phyloP scores from a whole-genome alignment of 164 flowering plant genomes.

The Piper longum region DNA sequence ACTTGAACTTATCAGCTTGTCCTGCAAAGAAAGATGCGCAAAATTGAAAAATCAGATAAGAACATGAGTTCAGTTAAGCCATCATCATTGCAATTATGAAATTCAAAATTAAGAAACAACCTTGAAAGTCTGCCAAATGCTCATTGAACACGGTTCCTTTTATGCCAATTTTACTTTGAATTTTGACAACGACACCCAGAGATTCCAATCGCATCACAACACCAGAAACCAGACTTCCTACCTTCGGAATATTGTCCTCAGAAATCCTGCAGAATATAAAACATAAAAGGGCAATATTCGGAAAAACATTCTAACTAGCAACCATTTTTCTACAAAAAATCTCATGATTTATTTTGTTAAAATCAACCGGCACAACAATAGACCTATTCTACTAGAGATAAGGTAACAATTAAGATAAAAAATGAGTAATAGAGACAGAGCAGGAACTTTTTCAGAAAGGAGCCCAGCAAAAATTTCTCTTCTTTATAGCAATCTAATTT shows the following conservation, averaged over 20 bases:
- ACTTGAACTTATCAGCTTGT: constrained; percentile 48
- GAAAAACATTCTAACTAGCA: neutral
- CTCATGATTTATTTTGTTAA: too few relatives aligned
- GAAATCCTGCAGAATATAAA: constrained; percentile 25
- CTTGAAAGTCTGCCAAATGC: constrained; percentile 83
- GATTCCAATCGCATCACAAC: constrained; percentile 53
- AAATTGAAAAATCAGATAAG: neutral
- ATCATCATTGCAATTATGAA: neutral
- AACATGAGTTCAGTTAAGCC: neutral
- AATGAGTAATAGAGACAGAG: too few relatives aligned
- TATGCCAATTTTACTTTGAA: constrained; percentile 26
- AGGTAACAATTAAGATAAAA: too few relatives aligned
- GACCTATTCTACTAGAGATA: too few relatives aligned
- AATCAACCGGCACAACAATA: too few relatives aligned
- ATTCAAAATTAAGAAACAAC: constrained; percentile 17
- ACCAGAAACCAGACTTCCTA: constrained; percentile 73
- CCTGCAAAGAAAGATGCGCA: constrained; percentile 23
- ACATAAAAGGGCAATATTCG: neutral
- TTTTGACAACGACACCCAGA: constrained; percentile 33
- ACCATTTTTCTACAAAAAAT: neutral
- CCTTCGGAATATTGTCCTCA: constrained; percentile 32
- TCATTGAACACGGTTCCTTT: constrained; percentile 65
- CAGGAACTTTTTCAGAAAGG: too few relatives aligned
- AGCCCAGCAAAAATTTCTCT: too few relatives aligned
- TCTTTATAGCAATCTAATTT: too few relatives aligned